Evolutionary conservation across 495 filamentous ascomycete species (phyloP).

Genomic region (Echria macrotheca): DNA sequence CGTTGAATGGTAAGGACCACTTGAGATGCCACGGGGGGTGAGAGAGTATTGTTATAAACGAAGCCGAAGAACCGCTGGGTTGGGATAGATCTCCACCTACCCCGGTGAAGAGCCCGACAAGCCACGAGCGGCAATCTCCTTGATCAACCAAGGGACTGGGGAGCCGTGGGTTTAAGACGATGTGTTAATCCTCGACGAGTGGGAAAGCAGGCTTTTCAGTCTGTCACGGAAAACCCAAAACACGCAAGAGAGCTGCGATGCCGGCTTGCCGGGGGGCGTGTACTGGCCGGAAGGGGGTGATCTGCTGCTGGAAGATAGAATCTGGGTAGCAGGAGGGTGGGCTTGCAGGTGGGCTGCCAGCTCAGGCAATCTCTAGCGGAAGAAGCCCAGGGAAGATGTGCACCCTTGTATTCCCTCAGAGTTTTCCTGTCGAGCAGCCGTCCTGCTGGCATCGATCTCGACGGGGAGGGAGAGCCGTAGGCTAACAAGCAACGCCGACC

Average conservation of each 20-base stretch:
- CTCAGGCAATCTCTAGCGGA: constrained; percentile 18
- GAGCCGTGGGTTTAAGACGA: constrained; percentile 7
- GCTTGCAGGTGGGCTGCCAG: constrained; percentile 26
- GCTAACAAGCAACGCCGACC: background rate
- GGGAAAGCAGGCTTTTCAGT: too few species aligned
- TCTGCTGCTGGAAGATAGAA: constrained; percentile 16
- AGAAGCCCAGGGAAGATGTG: constrained; percentile 14
- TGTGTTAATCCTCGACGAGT: too few species aligned
- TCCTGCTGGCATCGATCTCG: constrained; percentile 10
- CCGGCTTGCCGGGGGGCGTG: constrained; percentile 12
- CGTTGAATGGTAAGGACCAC: constrained; percentile 1
- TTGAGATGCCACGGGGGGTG: constrained; percentile 6
- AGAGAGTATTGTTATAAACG: constrained; percentile 6
- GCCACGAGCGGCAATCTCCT: constrained; percentile 22
- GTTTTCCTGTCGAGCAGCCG: constrained; percentile 4
- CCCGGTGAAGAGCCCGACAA: constrained; percentile 11
- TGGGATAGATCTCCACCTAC: constrained; percentile 20
- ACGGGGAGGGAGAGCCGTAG: constrained; percentile 12
- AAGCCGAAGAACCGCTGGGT: constrained; percentile 12
- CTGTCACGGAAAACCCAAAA: too few species aligned
- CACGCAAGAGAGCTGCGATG: constrained; percentile 14
- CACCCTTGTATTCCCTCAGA: constrained; percentile 13
- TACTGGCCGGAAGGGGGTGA: constrained; percentile 12
- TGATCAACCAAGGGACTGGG: constrained; percentile 5
- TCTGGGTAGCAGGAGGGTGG: constrained; percentile 21